Percentiles rank a stretch among this genome's conserved stretches.
Evolutionary conservation across 176 grass and related monocot genomes (phyloP).

Genomic region (Rhipidocladum racemiflorum): DNA sequence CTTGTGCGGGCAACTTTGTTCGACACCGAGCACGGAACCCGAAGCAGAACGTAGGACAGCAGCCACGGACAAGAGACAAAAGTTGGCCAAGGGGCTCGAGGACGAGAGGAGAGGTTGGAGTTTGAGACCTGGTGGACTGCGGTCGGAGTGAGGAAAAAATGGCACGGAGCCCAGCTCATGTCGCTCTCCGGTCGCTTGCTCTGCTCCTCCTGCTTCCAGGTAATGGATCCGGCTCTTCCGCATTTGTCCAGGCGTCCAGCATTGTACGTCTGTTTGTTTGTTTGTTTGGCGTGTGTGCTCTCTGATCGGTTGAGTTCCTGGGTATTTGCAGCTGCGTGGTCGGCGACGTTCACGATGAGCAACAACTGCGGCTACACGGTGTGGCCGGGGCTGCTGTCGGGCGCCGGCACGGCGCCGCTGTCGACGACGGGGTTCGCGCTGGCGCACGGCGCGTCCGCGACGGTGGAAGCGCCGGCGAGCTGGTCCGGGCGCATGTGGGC

Average conservation of each 20-base stretch:
- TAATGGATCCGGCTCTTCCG: background rate
- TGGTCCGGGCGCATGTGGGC: conserved; percentile 98
- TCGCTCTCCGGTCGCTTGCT: conserved; percentile 31
- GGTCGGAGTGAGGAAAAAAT: background rate
- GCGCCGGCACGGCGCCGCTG: conserved; percentile 64
- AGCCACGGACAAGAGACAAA: conserved; percentile 12
- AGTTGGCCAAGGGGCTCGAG: background rate
- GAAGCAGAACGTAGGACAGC: background rate
- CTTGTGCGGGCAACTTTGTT: background rate
- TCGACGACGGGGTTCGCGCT: conserved; percentile 70
- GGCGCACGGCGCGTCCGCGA: conserved; percentile 49
- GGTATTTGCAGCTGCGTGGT: conserved; percentile 39
- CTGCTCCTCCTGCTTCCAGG: conserved; percentile 44
- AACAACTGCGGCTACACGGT: conserved; percentile 86
- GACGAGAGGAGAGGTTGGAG: conserved; percentile 15
- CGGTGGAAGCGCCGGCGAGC: conserved; percentile 42
- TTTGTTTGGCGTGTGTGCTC: background rate
- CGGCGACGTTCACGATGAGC: conserved; percentile 75
- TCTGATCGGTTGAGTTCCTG: background rate
- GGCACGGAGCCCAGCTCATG: conserved; percentile 24
- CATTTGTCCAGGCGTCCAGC: background rate
- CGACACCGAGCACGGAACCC: background rate
- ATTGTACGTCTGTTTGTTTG: background rate
- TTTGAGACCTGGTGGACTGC: background rate
- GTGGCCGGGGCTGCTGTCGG: conserved; percentile 84